Percentiles rank a stretch among this genome's conserved stretches.
These are phyloP conservation scores for Metschnikowia cubensis DNA, from an alignment of 805 yeast species.

Conservation along the genomic window DNA sequence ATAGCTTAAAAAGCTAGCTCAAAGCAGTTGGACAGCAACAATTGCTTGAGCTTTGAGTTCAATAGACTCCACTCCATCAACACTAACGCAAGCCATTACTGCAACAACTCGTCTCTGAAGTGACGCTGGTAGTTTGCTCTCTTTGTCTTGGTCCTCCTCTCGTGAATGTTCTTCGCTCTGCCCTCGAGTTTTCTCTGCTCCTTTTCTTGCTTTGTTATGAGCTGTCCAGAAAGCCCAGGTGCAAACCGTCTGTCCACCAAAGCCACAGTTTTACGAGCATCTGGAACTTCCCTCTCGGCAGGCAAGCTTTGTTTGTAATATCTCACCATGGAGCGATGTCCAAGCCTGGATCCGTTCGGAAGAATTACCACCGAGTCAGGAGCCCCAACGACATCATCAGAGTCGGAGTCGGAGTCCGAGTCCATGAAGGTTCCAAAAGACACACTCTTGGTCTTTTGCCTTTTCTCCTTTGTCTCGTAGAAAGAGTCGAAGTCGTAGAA, in stretches of 20 bases:
- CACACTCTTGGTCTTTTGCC: constrained; percentile 22
- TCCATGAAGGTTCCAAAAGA: constrained; percentile 23
- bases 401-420: constrained; percentile 16
- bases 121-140: constrained; percentile 35
- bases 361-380: constrained; percentile 39
- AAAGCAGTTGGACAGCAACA: no score
- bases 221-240: constrained; percentile 30
- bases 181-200: constrained; percentile 23
- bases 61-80: not conserved
- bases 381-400: constrained; percentile 13
- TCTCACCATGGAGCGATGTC: constrained; percentile 74
- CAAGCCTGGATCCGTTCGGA: constrained; percentile 75
- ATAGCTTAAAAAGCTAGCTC: no score
- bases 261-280: constrained; percentile 70
- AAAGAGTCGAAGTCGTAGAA: constrained; percentile 33
- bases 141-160: constrained; percentile 24
- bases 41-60: no score
- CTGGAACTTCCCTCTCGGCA: constrained; percentile 38
- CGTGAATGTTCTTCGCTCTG: constrained; percentile 22
- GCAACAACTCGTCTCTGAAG: constrained; percentile 69
- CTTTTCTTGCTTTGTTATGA: constrained; percentile 33
- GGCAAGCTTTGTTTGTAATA: constrained; percentile 61
- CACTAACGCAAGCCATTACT: not conserved
- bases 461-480: constrained; percentile 16
- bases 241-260: constrained; percentile 62